These are phyloP conservation scores for Taxawa tesnikishii DNA, from an alignment of 2,329 filamentous ascomycete genomes.

Conservation along the genomic window DNA sequence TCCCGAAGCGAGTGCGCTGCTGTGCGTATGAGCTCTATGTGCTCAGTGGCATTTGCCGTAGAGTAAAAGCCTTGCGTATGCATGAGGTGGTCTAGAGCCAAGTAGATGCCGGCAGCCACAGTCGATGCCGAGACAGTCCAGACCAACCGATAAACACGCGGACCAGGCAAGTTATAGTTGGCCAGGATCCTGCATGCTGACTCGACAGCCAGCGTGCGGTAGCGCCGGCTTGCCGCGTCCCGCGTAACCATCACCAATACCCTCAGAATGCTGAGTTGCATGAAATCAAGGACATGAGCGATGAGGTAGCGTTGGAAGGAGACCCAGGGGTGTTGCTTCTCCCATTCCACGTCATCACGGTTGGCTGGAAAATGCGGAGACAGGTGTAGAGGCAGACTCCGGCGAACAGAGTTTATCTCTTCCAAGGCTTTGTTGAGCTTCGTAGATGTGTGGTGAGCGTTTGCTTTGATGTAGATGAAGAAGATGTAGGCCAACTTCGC, in stretches of 20 bases:
- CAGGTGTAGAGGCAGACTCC: conserved; percentile 4
- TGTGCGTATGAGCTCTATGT: neutral
- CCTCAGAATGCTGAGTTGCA: conserved; percentile 4
- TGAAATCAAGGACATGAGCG: neutral
- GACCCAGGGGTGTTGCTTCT: conserved; percentile 2
- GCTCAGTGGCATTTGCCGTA: conserved; percentile 1
- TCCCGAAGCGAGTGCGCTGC: neutral
- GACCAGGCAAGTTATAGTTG: neutral
- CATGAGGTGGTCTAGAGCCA: conserved; percentile 3
- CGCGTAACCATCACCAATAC: conserved; percentile 4
- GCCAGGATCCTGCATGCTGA: conserved; percentile 1
- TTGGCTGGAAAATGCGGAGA: conserved; percentile 5
- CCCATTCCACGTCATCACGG: conserved; percentile 6
- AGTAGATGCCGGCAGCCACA: conserved; percentile 4
- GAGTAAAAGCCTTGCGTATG: conserved; percentile 2
- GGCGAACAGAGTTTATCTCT: conserved; percentile 5
- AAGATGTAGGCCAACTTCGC: conserved; percentile 6
- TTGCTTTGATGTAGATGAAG: conserved; percentile 7
- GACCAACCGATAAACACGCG: conserved; percentile 3
- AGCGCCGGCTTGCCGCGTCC: conserved; percentile 1
- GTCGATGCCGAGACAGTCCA: conserved; percentile 5
- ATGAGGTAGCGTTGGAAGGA: conserved; percentile 4
- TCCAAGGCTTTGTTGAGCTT: conserved; percentile 6
- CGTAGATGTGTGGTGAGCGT: conserved; percentile 4
- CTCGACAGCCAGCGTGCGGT: conserved; percentile 3